These are phyloP conservation scores for Cladophialophora psammophila DNA, from an alignment of 2,329 filamentous ascomycete species.

Conservation along the genomic window DNA sequence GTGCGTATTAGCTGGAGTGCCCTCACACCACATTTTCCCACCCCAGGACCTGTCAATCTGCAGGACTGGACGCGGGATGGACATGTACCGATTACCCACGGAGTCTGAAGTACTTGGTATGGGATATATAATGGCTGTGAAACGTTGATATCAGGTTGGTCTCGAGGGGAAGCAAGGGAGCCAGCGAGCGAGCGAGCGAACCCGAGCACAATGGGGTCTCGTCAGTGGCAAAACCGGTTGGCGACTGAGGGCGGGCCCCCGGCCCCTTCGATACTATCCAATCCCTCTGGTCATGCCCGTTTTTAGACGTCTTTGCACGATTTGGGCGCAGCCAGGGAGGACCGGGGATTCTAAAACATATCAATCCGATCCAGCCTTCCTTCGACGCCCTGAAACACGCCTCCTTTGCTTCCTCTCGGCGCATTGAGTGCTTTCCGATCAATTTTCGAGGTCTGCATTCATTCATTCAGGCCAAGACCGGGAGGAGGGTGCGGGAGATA, in stretches of 20 bases:
- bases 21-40: conserved; percentile 2
- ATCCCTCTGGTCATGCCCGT: background rate
- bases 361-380: conserved; percentile 6
- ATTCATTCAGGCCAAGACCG: conserved; percentile 4
- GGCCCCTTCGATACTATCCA: conserved; percentile 12
- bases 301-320: conserved; percentile 12
- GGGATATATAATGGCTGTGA: conserved; percentile 27
- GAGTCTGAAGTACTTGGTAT: conserved; percentile 3
- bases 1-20: background rate
- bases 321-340: background rate
- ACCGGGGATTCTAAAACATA: conserved; percentile 10
- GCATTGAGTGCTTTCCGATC: conserved; percentile 1
- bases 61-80: background rate
- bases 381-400: conserved; percentile 5
- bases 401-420: background rate
- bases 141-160: conserved; percentile 25
- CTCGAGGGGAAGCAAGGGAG: conserved; percentile 3
- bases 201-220: conserved; percentile 6
- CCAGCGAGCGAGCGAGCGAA: background rate
- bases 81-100: background rate
- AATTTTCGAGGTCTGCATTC: background rate
- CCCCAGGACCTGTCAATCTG: background rate
- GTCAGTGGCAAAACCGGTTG: conserved; percentile 21
- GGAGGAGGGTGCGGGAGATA: background rate
- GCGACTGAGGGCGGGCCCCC: conserved; percentile 6